phyloP scores from a whole-genome alignment of 495 filamentous ascomycete species.

The Hypoxylon fragiforme region DNA sequence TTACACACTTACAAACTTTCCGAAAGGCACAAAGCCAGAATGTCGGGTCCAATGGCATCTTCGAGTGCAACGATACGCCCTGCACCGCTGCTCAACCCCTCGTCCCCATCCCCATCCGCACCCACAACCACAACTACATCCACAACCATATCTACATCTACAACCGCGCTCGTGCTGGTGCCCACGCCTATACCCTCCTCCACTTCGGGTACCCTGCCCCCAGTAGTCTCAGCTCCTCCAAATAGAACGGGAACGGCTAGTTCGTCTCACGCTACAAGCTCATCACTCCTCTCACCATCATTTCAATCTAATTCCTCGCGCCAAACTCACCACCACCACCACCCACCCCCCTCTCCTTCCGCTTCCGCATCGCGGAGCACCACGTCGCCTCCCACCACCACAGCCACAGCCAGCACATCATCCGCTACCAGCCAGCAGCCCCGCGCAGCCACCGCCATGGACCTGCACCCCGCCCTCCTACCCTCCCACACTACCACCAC shows the following conservation, averaged over 20 bases:
- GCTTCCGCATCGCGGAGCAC: slow-evolving; percentile 26
- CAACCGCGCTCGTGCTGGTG: too few species aligned
- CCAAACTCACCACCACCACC: too few species aligned
- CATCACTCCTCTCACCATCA: slow-evolving; percentile 11
- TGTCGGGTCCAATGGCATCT: slow-evolving; percentile 21
- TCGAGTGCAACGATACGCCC: slow-evolving; percentile 15
- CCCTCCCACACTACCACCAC: not conserved
- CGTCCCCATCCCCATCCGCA: slow-evolving; percentile 9
- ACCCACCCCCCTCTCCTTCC: slow-evolving; percentile 22
- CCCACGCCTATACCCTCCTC: too few species aligned
- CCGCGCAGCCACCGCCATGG: slow-evolving; percentile 18
- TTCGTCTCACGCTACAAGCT: slow-evolving; percentile 7
- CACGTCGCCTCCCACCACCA: slow-evolving; percentile 22
- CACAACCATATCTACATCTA: too few species aligned
- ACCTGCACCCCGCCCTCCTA: slow-evolving; percentile 33
- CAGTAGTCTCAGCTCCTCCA: too few species aligned
- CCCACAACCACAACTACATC: too few species aligned
- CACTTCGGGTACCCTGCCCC: too few species aligned
- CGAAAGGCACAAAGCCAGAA: slow-evolving; percentile 3
- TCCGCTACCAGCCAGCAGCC: slow-evolving; percentile 11
- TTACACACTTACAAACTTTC: slow-evolving; percentile 3
- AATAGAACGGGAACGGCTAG: too few species aligned
- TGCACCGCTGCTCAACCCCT: slow-evolving; percentile 5
- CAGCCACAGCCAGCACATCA: slow-evolving; percentile 12
- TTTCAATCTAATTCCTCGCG: slow-evolving; percentile 16